These are phyloP conservation scores for Phoma sp. DNA, from an alignment of 2,329 filamentous ascomycete species.

Conservation along the genomic window DNA sequence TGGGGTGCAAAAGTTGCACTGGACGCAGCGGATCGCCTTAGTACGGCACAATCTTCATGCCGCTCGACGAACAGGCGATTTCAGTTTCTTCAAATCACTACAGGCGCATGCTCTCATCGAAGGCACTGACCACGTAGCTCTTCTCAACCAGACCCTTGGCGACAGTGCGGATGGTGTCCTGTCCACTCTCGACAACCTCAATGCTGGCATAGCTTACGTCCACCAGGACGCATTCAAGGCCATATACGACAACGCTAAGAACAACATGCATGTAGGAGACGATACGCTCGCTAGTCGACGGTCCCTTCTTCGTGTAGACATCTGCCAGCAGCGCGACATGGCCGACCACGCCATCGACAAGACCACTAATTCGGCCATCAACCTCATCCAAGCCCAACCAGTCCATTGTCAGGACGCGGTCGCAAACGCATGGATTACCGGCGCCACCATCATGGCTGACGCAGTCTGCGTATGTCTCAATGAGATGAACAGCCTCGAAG, in stretches of 20 bases:
- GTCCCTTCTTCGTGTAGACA: slow-evolving; percentile 53
- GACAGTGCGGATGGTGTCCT: slow-evolving; percentile 53
- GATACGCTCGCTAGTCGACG: slow-evolving; percentile 34
- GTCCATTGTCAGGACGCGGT: slow-evolving; percentile 49
- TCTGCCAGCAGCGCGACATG: slow-evolving; percentile 54
- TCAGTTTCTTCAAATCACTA: slow-evolving; percentile 56
- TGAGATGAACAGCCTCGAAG: slow-evolving; percentile 50
- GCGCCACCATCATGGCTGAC: slow-evolving; percentile 54
- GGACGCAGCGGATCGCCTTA: slow-evolving; percentile 55
- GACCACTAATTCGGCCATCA: slow-evolving; percentile 52
- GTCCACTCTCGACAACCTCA: slow-evolving; percentile 55
- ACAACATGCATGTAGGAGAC: slow-evolving; percentile 41
- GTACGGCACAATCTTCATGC: slow-evolving; percentile 54
- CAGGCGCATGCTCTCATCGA: slow-evolving; percentile 54
- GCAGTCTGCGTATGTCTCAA: slow-evolving; percentile 52
- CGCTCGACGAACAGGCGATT: slow-evolving; percentile 53
- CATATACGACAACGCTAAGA: slow-evolving; percentile 53
- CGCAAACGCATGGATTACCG: slow-evolving; percentile 54
- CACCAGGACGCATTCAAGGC: slow-evolving; percentile 57
- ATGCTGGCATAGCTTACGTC: slow-evolving; percentile 53
- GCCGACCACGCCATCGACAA: slow-evolving; percentile 56
- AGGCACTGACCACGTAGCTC: slow-evolving; percentile 55
- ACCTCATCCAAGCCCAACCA: slow-evolving; percentile 53
- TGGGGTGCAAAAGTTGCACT: slow-evolving; percentile 49
- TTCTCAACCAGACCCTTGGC: slow-evolving; percentile 48